These are phyloP conservation scores for Elaeis oleifera DNA, from an alignment of 202 grass and related monocot genomes.

Conservation along the genomic window DNA sequence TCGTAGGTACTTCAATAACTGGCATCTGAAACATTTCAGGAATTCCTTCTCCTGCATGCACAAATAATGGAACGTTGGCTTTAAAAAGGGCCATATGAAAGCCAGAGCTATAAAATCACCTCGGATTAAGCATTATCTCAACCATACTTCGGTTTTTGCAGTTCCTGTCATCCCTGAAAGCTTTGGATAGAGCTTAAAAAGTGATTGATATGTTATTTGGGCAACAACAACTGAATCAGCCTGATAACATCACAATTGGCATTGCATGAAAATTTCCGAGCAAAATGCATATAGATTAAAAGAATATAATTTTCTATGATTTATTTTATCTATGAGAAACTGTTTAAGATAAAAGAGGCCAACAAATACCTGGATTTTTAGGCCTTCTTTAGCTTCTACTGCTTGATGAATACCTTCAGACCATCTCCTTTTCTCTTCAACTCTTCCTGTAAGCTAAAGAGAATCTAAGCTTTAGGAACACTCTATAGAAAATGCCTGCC, in stretches of 20 bases:
- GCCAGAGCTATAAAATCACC: conserved; percentile 12
- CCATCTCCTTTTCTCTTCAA: conserved; percentile 95
- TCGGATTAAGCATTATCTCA: background rate
- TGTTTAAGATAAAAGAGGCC: background rate
- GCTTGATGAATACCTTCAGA: conserved; percentile 99
- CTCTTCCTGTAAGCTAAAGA: conserved; percentile 76
- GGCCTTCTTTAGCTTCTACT: conserved; percentile 96
- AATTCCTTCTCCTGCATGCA: conserved; percentile 82
- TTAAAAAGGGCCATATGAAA: conserved; percentile 12
- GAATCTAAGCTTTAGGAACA: conserved; percentile 18
- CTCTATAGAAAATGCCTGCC: background rate
- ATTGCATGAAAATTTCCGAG: conserved; percentile 13
- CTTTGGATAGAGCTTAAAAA: conserved; percentile 97
- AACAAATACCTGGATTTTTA: conserved; percentile 70
- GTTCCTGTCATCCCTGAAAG: conserved; percentile 99
- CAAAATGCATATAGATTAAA: background rate
- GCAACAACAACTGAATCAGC: conserved; percentile 95
- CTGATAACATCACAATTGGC: conserved; percentile 49
- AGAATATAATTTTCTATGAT: background rate
- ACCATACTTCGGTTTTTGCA: conserved; percentile 87
- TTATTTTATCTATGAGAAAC: conserved; percentile 5
- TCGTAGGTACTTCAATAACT: conserved; percentile 92
- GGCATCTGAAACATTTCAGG: conserved; percentile 97
- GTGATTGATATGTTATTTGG: conserved; percentile 96
- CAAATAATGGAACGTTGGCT: conserved; percentile 11